Percentiles rank a stretch among this genome's conserved stretches.
Evolutionary conservation across 805 yeast species (phyloP).

Genomic region (Candida wancherniae): DNA sequence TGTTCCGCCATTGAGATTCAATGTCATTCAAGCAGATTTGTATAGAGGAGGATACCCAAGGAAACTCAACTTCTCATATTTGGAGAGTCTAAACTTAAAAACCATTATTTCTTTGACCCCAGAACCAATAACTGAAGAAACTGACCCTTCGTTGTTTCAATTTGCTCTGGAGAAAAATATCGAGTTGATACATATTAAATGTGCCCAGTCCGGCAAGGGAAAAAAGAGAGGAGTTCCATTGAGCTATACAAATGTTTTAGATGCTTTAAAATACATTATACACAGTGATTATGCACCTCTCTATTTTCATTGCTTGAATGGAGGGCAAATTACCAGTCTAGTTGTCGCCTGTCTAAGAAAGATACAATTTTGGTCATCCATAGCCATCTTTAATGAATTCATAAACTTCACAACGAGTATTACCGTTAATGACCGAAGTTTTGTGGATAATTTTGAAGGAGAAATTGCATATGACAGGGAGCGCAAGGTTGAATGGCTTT

Average conservation of each 20-base stretch:
- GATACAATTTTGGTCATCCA: constrained; percentile 81
- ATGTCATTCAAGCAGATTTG: constrained; percentile 61
- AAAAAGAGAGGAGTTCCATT: constrained; percentile 83
- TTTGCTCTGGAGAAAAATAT: constrained; percentile 57
- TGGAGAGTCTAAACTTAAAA: constrained; percentile 58
- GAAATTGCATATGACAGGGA: constrained; percentile 47
- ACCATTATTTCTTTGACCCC: constrained; percentile 81
- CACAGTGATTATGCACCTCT: constrained; percentile 61
- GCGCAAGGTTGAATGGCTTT: constrained; percentile 55
- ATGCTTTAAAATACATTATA: constrained; percentile 58
- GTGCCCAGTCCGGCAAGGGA: constrained; percentile 65
- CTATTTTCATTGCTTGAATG: constrained; percentile 83
- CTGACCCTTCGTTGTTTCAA: constrained; percentile 45
- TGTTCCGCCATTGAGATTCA: constrained; percentile 78
- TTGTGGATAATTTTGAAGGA: constrained; percentile 75
- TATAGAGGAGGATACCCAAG: constrained; percentile 89
- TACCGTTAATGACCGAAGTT: constrained; percentile 75
- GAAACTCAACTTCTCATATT: constrained; percentile 62
- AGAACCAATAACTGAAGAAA: constrained; percentile 52
- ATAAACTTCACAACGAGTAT: constrained; percentile 70
- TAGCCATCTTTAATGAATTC: constrained; percentile 83
- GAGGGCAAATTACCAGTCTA: constrained; percentile 80
- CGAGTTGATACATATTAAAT: constrained; percentile 60
- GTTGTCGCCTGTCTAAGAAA: constrained; percentile 84
- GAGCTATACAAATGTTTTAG: constrained; percentile 55